Evolutionary conservation across 345 rosid species (phyloP).

Genomic region (Excoecaria cochinchinensis): DNA sequence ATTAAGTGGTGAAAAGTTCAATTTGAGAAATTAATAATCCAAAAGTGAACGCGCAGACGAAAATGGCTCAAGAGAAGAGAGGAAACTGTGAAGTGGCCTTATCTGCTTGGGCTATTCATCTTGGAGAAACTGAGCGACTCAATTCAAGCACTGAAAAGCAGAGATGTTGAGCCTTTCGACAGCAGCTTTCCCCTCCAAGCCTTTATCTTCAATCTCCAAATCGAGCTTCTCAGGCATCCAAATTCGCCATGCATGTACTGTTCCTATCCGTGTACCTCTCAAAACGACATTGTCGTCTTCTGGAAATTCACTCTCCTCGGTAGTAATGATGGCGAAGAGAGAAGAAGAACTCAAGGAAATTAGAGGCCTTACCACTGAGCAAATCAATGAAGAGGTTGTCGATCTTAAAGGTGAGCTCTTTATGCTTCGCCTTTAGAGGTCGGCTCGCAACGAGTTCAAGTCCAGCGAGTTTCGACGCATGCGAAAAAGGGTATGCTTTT

Average conservation of each 20-base stretch:
- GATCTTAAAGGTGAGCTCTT: constrained; percentile 94
- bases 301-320: constrained; percentile 26
- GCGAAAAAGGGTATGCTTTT: constrained; percentile 64
- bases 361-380: constrained; percentile 60
- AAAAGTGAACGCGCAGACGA: background rate
- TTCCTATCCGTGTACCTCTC: constrained; percentile 19
- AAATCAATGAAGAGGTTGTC: constrained; percentile 78
- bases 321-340: constrained; percentile 82
- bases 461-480: constrained; percentile 83
- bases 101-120: background rate
- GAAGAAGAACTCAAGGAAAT: constrained; percentile 78
- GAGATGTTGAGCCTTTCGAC: constrained; percentile 60
- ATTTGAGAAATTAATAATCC: background rate
- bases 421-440: constrained; percentile 84
- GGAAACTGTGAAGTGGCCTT: background rate
- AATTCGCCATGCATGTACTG: constrained; percentile 41
- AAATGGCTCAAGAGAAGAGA: background rate
- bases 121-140: background rate
- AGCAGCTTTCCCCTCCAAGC: constrained; percentile 36
- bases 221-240: constrained; percentile 53
- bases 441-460: constrained; percentile 84
- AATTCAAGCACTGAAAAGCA: background rate
- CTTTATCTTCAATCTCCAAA: constrained; percentile 27
- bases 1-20: background rate
- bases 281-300: constrained; percentile 20